Evolutionary conservation across 768 basidiomycete genomes (phyloP).

Genomic region (Trametes punicea): DNA sequence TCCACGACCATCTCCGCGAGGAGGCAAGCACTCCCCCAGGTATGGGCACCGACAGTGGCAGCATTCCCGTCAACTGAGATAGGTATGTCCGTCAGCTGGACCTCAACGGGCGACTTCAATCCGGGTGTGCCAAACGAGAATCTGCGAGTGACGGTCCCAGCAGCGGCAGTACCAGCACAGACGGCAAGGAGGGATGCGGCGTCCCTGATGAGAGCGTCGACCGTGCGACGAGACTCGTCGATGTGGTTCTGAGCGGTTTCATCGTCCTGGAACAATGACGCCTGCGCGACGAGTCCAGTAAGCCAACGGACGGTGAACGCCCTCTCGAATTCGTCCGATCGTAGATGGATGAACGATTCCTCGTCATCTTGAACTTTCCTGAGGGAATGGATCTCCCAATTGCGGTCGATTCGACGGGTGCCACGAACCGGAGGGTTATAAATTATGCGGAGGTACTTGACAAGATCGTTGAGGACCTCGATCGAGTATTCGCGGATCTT

Average conservation of each 20-base stretch:
- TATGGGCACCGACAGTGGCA: conserved; percentile 77
- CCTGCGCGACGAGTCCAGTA: conserved; percentile 49
- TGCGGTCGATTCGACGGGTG: conserved; percentile 39
- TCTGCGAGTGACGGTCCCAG: conserved; percentile 52
- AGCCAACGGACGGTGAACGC: conserved; percentile 72
- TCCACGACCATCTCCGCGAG: conserved; percentile 71
- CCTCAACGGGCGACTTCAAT: conserved; percentile 24
- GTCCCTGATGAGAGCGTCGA: conserved; percentile 38
- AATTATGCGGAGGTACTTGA: conserved; percentile 49
- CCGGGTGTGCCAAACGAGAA: conserved; percentile 42
- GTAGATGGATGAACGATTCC: conserved; percentile 33
- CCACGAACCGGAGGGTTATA: conserved; percentile 66
- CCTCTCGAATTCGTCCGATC: conserved; percentile 66
- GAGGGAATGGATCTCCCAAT: neutral
- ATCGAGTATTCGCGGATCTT: conserved; percentile 36
- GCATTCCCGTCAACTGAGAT: conserved; percentile 63
- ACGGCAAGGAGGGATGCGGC: conserved; percentile 63
- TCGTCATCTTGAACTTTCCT: neutral
- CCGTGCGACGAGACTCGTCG: neutral
- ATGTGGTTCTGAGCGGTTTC: neutral
- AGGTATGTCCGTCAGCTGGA: conserved; percentile 63
- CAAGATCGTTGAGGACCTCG: conserved; percentile 39
- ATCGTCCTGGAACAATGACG: conserved; percentile 5
- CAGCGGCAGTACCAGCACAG: conserved; percentile 61
- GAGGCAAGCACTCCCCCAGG: conserved; percentile 85